Percentiles rank a stretch among this genome's conserved stretches.
These are phyloP conservation scores for Trypanosoma boissoni DNA, from an alignment of 208 protist species.

Conservation along the genomic window DNA sequence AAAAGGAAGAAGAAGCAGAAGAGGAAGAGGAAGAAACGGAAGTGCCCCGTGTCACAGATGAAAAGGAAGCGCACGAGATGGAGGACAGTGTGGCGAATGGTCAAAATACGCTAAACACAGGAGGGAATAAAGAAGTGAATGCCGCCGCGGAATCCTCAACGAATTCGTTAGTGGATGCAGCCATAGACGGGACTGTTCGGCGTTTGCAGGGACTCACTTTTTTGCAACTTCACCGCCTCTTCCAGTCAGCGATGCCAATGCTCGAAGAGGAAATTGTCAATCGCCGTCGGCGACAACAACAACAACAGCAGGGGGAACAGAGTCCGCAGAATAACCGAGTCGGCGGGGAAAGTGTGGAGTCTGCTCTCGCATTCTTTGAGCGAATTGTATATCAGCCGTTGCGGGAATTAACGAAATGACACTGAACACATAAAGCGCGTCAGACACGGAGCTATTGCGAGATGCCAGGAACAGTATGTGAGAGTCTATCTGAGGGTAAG, in stretches of 20 bases:
- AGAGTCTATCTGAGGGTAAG: neutral
- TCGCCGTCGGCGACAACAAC: conserved; percentile 2
- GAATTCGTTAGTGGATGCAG: neutral
- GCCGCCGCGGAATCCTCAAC: neutral
- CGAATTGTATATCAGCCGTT: neutral
- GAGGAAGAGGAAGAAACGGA: conserved; percentile 14
- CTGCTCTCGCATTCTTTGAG: neutral
- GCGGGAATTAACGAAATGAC: neutral
- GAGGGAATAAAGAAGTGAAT: neutral
- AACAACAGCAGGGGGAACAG: neutral
- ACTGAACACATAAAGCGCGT: neutral
- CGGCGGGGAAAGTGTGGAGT: neutral
- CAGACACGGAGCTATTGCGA: neutral
- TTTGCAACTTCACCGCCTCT: conserved; percentile 18
- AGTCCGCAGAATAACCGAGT: neutral
- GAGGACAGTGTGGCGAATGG: neutral
- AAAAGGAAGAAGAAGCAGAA: conserved; percentile 15
- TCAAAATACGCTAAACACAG: neutral
- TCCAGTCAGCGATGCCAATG: conserved; percentile 19
- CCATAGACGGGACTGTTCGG: neutral
- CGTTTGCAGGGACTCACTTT: conserved; percentile 17
- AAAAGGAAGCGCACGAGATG: neutral
- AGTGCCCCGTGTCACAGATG: neutral
- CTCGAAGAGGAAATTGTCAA: conserved; percentile 13
- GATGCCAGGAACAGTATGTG: neutral